A percentile compares a stretch with the other conserved stretches of the same genome.
Evolutionary conservation across 2,329 filamentous ascomycete genomes (phyloP).

Genomic region (Aspergillus versicolor): DNA sequence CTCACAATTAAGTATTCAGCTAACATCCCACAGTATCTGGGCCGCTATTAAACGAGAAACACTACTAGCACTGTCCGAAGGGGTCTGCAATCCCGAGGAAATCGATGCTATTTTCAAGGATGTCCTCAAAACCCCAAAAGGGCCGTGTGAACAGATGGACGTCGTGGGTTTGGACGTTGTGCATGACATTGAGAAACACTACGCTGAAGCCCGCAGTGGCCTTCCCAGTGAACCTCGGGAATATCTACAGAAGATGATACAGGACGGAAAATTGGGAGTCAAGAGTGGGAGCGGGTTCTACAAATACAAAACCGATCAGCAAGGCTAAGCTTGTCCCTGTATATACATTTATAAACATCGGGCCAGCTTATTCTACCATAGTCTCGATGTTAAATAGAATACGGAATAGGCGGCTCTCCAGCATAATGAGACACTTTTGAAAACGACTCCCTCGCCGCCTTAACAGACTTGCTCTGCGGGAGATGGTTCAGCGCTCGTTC

Average conservation of each 20-base stretch:
- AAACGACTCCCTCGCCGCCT: constrained; percentile 16
- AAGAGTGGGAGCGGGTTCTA: not conserved
- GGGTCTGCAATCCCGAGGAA: constrained; percentile 35
- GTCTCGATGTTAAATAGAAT: constrained; percentile 13
- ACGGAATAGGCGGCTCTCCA: not conserved
- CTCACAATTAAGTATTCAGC: not conserved
- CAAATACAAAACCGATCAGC: not conserved
- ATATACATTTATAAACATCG: not conserved
- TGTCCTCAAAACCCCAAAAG: constrained; percentile 35
- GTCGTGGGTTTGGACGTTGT: constrained; percentile 43
- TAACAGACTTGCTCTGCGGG: constrained; percentile 31
- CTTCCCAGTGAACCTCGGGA: not conserved
- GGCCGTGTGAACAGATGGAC: constrained; percentile 44
- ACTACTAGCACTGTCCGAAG: constrained; percentile 22
- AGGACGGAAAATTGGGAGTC: not conserved
- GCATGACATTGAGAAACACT: constrained; percentile 16
- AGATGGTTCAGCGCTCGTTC: constrained; percentile 26
- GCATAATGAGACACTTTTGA: not conserved
- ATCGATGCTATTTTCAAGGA: constrained; percentile 40
- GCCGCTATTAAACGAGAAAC: not conserved
- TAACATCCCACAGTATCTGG: not conserved
- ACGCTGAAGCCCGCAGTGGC: not conserved
- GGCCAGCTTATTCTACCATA: not conserved
- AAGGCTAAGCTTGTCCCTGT: not conserved
- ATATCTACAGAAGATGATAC: not conserved